These are phyloP conservation scores for Rhodotorula sp. DNA, from an alignment of 1,284 basidiomycete genomes.

Conservation along the genomic window DNA sequence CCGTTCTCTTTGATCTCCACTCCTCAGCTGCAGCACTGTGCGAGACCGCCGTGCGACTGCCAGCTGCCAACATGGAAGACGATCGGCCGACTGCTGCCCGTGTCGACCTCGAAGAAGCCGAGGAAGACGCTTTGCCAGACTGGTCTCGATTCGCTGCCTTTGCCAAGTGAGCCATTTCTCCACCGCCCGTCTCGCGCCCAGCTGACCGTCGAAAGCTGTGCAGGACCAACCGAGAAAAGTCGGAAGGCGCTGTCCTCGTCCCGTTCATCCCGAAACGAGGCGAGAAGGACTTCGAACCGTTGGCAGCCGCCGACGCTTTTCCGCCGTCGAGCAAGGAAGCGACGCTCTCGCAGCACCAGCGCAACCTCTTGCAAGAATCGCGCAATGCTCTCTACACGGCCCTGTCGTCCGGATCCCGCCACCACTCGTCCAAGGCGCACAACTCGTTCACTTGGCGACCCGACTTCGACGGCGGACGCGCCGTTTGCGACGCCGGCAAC, in stretches of 20 bases:
- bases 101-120: slow-evolving; percentile 53
- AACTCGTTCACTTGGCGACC: slow-evolving; percentile 45
- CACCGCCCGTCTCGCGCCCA: neutral
- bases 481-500: slow-evolving; percentile 49
- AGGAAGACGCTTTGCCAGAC: slow-evolving; percentile 61
- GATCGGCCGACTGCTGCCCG: slow-evolving; percentile 33
- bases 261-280: slow-evolving; percentile 82
- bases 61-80: slow-evolving; percentile 31
- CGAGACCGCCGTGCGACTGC: neutral
- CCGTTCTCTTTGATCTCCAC: neutral
- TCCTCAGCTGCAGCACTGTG: neutral
- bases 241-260: slow-evolving; percentile 15
- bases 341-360: slow-evolving; percentile 38
- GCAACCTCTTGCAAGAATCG: slow-evolving; percentile 37
- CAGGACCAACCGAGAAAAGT: slow-evolving; percentile 10
- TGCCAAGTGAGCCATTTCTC: slow-evolving; percentile 40
- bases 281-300: slow-evolving; percentile 94
- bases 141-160: slow-evolving; percentile 59
- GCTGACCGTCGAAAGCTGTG: neutral
- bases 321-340: slow-evolving; percentile 28
- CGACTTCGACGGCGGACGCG: slow-evolving; percentile 25
- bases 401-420: slow-evolving; percentile 38
- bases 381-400: slow-evolving; percentile 43
- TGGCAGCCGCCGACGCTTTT: slow-evolving; percentile 21
- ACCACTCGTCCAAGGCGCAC: slow-evolving; percentile 39